Percentiles rank a stretch among this genome's conserved stretches.
Conservation (phyloP, 164 flowering plant species). For the Annona squamosa region DNA sequence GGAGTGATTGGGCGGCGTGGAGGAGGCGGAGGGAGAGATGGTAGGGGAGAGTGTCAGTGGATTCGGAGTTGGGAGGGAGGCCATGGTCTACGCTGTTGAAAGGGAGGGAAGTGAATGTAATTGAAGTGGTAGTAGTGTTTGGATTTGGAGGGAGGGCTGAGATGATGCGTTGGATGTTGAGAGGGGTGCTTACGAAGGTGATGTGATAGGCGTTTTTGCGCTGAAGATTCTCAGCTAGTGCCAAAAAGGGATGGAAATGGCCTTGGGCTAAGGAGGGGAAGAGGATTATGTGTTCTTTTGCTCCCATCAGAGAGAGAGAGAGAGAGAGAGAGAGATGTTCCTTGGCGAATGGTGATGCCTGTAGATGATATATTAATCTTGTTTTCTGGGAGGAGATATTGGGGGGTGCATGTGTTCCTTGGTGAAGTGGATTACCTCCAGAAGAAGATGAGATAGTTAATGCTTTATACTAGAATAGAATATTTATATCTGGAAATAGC, state of each 20-base stretch:
- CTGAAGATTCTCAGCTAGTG: slow-evolving; percentile 7
- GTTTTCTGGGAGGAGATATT: no score
- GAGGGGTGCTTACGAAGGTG: slow-evolving; percentile 18
- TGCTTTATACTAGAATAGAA: no score
- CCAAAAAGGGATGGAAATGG: slow-evolving; percentile 15
- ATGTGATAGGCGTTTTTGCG: slow-evolving; percentile 2
- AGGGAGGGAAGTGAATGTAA: slow-evolving; percentile 15
- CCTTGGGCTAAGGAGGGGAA: slow-evolving; percentile 18
- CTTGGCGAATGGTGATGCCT: no score
- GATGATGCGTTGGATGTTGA: slow-evolving; percentile 3
- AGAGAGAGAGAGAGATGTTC: background rate
- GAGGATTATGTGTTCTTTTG: slow-evolving; percentile 9
- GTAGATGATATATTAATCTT: no score
- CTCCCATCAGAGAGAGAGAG: background rate
- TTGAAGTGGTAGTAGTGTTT: background rate
- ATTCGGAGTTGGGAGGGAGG: slow-evolving; percentile 15
- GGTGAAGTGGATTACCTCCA: no score
- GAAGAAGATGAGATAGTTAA: no score
- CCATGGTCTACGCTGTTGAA: slow-evolving; percentile 12
- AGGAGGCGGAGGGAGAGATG: slow-evolving; percentile 3
- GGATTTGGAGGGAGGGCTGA: background rate
- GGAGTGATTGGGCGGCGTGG: slow-evolving; percentile 9
- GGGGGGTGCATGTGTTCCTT: no score
- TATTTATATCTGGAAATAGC: no score
- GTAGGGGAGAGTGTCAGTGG: slow-evolving; percentile 6